phyloP scores from a whole-genome alignment of 208 protist species.

The Phytomonas sp. region DNA sequence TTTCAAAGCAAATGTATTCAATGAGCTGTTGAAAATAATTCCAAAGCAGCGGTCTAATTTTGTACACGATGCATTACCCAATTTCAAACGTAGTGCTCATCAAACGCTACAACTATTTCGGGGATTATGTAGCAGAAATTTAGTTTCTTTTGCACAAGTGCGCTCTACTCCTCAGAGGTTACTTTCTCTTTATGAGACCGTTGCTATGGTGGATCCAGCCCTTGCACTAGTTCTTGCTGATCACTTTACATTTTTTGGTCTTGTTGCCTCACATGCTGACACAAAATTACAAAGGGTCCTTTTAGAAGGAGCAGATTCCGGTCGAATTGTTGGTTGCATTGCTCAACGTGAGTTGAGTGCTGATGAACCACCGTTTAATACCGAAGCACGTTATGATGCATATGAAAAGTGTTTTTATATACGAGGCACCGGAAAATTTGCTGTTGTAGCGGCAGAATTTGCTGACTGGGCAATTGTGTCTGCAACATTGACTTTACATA shows the following conservation, averaged over 20 bases:
- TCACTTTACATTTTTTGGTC: slow-evolving; percentile 77
- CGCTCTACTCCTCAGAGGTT: slow-evolving; percentile 66
- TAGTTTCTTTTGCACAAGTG: slow-evolving; percentile 76
- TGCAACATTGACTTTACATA: slow-evolving; percentile 66
- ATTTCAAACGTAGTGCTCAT: neutral
- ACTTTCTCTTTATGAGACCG: slow-evolving; percentile 61
- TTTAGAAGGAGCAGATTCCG: slow-evolving; percentile 53
- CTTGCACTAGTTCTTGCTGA: slow-evolving; percentile 68
- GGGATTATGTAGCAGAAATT: slow-evolving; percentile 31
- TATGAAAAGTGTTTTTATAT: slow-evolving; percentile 73
- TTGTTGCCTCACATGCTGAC: slow-evolving; percentile 64
- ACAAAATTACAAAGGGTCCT: slow-evolving; percentile 27
- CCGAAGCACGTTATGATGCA: slow-evolving; percentile 73
- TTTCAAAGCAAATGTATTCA: slow-evolving; percentile 72
- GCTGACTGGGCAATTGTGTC: slow-evolving; percentile 80
- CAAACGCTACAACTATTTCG: slow-evolving; percentile 53
- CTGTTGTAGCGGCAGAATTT: slow-evolving; percentile 49
- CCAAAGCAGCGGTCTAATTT: slow-evolving; percentile 49
- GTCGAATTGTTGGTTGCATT: slow-evolving; percentile 49
- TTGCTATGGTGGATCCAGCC: slow-evolving; percentile 50
- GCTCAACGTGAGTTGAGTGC: slow-evolving; percentile 69
- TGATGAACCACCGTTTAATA: slow-evolving; percentile 70
- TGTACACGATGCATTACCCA: slow-evolving; percentile 13
- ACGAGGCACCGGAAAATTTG: slow-evolving; percentile 77
- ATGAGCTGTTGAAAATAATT: slow-evolving; percentile 37